Evolutionary conservation across 495 filamentous ascomycete genomes (phyloP).

Genomic region (Tuber umbilicatum): DNA sequence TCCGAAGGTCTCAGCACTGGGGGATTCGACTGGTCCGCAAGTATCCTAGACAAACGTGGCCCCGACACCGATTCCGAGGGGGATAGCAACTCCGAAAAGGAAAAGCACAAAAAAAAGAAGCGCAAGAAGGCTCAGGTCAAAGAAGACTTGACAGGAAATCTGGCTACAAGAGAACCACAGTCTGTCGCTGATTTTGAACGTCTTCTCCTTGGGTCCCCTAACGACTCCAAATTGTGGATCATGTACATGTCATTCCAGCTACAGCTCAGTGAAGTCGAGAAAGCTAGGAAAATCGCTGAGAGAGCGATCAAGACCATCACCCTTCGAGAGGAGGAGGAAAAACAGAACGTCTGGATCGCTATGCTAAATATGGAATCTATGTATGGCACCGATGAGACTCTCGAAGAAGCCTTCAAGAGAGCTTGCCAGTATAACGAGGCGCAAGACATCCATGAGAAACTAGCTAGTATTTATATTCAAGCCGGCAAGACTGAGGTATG

Average conservation of each 20-base stretch:
- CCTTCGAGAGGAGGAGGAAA: conserved; percentile 78
- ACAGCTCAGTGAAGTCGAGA: conserved; percentile 75
- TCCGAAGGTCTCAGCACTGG: conserved; percentile 60
- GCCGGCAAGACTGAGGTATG: conserved; percentile 65
- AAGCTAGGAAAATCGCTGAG: conserved; percentile 79
- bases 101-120: conserved; percentile 62
- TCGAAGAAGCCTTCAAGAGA: conserved; percentile 82
- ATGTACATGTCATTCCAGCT: conserved; percentile 96
- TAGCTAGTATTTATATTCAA: conserved; percentile 91
- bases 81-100: conserved; percentile 48
- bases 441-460: conserved; percentile 78
- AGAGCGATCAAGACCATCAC: conserved; percentile 82
- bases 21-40: conserved; percentile 83
- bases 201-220: conserved; percentile 80
- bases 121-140: conserved; percentile 70
- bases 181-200: conserved; percentile 87
- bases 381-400: conserved; percentile 76
- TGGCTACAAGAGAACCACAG: conserved; percentile 84
- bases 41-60: conserved; percentile 50
- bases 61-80: conserved; percentile 46
- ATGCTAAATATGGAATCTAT: conserved; percentile 88
- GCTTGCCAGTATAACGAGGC: conserved; percentile 92
- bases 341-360: conserved; percentile 90
- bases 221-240: conserved; percentile 84
- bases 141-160: conserved; percentile 78